phyloP scores from a whole-genome alignment of 176 grass and related monocot species.

The Zea luxurians region DNA sequence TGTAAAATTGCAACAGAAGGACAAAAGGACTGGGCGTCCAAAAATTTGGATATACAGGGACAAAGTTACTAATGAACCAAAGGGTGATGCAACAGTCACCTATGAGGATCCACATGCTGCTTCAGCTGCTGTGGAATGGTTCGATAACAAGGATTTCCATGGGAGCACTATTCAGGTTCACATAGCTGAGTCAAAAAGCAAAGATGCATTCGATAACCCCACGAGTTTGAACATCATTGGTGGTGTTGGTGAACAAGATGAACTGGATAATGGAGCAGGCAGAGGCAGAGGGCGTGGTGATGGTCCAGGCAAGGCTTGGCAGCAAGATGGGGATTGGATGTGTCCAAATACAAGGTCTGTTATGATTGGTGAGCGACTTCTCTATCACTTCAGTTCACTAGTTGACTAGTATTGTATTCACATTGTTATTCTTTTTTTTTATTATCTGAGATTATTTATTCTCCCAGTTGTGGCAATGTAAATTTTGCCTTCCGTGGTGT shows the following conservation, averaged over 20 bases:
- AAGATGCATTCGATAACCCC: constrained; percentile 49
- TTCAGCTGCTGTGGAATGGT: constrained; percentile 91
- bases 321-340: constrained; percentile 98
- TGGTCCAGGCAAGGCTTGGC: constrained; percentile 73
- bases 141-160: constrained; percentile 95
- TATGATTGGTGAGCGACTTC: constrained; percentile 78
- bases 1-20: constrained; percentile 63
- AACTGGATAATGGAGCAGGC: constrained; percentile 40
- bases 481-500: constrained; percentile 88
- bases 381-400: constrained; percentile 40
- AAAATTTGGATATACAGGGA: constrained; percentile 97
- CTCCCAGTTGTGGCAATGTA: constrained; percentile 85
- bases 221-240: constrained; percentile 33
- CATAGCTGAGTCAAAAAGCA: constrained; percentile 84
- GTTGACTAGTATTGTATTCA: constrained; percentile 21
- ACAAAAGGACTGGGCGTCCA: constrained; percentile 84
- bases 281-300: constrained; percentile 61
- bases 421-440: constrained; percentile 27
- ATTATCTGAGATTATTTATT: constrained; percentile 25
- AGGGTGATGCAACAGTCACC: constrained; percentile 91
- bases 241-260: constrained; percentile 48
- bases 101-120: constrained; percentile 97
- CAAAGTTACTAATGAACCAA: constrained; percentile 88
- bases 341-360: constrained; percentile 99
- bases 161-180: constrained; percentile 77